Base-by-base conservation (phyloP, 148 eudicot genomes). In the Amaranthus hypochondriacus region DNA sequence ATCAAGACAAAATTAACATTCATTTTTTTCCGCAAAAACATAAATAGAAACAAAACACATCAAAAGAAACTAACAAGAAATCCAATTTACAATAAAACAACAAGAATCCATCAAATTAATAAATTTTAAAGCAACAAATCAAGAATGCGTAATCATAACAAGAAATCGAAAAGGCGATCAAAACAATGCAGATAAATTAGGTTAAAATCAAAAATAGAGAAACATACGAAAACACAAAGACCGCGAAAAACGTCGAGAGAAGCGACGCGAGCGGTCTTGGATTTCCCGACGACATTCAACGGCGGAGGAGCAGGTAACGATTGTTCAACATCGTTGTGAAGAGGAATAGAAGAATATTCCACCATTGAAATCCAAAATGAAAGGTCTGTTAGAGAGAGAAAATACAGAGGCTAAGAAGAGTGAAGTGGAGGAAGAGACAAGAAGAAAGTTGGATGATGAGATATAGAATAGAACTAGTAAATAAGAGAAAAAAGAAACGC, bases 241-340 rank as follows among this genome's bases (percentile, higher is more conserved):
- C 93, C 93, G 48, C 93, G 89, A 68, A 87, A 89, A 56, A 89
- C 89, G 77, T 89, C 93, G 70, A 89, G 86, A 13, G 93, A 89
- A 7, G 87, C 87, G 56, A 89, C 84, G 50, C 93, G 90, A 44
- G 83, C 59, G 11, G 82, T 44, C 56, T 67, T 80, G 2, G 71
- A 7, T 60, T 62, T 77, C 1, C 59, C 73, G 68, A 67, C 80
- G 66, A 70, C 71, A 67, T 51, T 57, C 72, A 62, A 57, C 4
- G 83, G 66, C 4, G 80, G 12, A 5, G 80, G 65, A 9, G 75
- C 51, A 6, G 66, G 28, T n/a, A 57, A 62, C 4, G 59, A 49
- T 4, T 71, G 71, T 49, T 81, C 84, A 14, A 76, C 70, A 12
- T 80, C 86, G 72, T 73, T 56, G 42, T 46, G 58, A 51, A 71